These are phyloP conservation scores for Nevesoporus exiguus DNA, from an alignment of 768 basidiomycete genomes.

Conservation along the genomic window DNA sequence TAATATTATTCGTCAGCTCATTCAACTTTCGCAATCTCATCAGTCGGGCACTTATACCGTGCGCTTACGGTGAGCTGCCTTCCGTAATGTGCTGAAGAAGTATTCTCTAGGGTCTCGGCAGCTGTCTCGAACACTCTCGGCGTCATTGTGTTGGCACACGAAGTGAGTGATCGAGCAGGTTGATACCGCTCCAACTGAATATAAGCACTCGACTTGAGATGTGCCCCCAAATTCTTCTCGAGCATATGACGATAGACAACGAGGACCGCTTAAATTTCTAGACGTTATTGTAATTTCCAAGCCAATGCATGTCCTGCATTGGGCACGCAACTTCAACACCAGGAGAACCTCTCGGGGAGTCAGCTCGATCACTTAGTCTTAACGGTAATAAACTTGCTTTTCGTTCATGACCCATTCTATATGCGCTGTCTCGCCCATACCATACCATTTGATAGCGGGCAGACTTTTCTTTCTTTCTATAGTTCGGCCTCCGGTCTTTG, in stretches of 20 bases:
- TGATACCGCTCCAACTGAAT: too few relatives aligned
- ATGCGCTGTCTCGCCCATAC: not conserved
- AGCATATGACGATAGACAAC: too few relatives aligned
- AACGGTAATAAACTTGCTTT: slow-evolving; percentile 28
- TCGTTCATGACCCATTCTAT: slow-evolving; percentile 36
- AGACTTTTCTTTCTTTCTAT: not conserved
- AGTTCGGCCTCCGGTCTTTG: too few relatives aligned
- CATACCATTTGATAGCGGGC: not conserved
- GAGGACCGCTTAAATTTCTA: not conserved
- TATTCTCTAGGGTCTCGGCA: too few relatives aligned
- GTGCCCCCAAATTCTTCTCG: not conserved
- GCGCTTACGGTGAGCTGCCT: too few relatives aligned
- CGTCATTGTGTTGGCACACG: too few relatives aligned
- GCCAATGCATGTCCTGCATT: not conserved
- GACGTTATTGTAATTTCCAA: too few relatives aligned
- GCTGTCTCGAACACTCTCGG: too few relatives aligned
- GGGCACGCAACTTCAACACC: not conserved
- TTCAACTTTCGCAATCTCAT: not conserved
- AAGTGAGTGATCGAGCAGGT: too few relatives aligned
- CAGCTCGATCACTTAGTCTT: not conserved
- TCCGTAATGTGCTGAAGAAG: too few relatives aligned
- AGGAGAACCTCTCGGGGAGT: slow-evolving; percentile 1
- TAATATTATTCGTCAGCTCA: not conserved
- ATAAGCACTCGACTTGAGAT: not conserved
- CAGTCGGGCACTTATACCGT: too few relatives aligned